Percentiles rank a stretch among this genome's conserved stretches.
These are phyloP conservation scores for Gentiana macrophylla DNA, from an alignment of 257 asterid genomes.

Conservation along the genomic window DNA sequence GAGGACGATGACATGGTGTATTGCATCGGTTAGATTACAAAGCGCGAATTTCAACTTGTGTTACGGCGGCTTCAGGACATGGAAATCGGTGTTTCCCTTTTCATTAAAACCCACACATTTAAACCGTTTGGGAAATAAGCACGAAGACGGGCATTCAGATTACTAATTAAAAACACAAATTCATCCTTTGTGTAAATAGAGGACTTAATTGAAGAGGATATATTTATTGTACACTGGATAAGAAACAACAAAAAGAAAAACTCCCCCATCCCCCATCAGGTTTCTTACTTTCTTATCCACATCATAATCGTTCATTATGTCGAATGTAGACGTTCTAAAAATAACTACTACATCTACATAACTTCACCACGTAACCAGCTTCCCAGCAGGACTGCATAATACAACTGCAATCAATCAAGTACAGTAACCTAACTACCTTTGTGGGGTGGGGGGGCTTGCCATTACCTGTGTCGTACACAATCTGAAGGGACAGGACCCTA, in stretches of 20 bases:
- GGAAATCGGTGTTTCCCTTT: too few relatives aligned
- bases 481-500: conserved; percentile 15
- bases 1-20: too few relatives aligned
- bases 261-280: conserved; percentile 2
- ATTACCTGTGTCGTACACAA: too few relatives aligned
- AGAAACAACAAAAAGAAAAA: conserved; percentile 23
- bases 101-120: too few relatives aligned
- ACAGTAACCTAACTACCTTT: conserved; percentile 29
- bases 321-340: conserved; percentile 31
- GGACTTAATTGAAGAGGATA: too few relatives aligned
- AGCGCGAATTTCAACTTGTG: too few relatives aligned
- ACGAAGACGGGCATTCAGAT: background rate
- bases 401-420: conserved; percentile 25
- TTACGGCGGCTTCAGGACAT: too few relatives aligned
- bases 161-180: conserved; percentile 15
- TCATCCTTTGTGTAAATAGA: conserved; percentile 11
- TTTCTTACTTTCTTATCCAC: conserved; percentile 24
- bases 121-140: background rate
- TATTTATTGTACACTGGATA: conserved; percentile 40
- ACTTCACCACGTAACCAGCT: conserved; percentile 28
- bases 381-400: conserved; percentile 36
- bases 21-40: too few relatives aligned
- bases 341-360: conserved; percentile 46
- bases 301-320: conserved; percentile 14
- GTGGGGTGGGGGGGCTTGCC: conserved; percentile 10